Evolutionary conservation across 257 asterid genomes (phyloP).

Genomic region (Lycium barbarum): DNA sequence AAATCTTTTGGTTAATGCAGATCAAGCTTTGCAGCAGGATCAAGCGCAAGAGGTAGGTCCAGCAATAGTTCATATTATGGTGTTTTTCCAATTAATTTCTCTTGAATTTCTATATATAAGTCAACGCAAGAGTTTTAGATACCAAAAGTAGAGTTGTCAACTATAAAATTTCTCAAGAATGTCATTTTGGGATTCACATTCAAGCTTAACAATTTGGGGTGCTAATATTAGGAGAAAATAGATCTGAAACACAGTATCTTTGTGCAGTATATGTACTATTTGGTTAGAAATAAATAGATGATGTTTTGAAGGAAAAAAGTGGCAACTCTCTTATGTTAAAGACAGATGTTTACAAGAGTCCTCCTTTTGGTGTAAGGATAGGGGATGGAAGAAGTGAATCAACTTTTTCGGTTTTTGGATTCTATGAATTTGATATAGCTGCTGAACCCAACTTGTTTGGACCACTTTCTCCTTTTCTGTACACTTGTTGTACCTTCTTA

Average conservation of each 20-base stretch:
- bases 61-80: neutral
- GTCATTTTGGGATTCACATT: slow-evolving; percentile 20
- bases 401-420: too few relatives aligned
- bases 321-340: neutral
- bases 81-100: neutral
- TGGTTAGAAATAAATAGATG: neutral
- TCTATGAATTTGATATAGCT: too few relatives aligned
- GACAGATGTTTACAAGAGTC: neutral
- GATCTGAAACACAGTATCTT: neutral
- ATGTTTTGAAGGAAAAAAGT: neutral
- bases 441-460: neutral
- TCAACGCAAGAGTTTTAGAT: neutral
- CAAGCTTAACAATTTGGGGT: slow-evolving; percentile 10
- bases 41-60: slow-evolving; percentile 31
- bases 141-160: neutral
- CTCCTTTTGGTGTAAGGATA: neutral
- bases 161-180: neutral
- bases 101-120: neutral
- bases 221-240: neutral
- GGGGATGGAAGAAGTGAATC: neutral
- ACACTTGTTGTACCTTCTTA: neutral
- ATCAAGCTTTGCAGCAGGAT: slow-evolving; percentile 27
- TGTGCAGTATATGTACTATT: neutral
- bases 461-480: neutral
- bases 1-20: slow-evolving; percentile 28